These are phyloP conservation scores for Kwoniella bestiolae DNA, from an alignment of 768 basidiomycete species.

Conservation along the genomic window DNA sequence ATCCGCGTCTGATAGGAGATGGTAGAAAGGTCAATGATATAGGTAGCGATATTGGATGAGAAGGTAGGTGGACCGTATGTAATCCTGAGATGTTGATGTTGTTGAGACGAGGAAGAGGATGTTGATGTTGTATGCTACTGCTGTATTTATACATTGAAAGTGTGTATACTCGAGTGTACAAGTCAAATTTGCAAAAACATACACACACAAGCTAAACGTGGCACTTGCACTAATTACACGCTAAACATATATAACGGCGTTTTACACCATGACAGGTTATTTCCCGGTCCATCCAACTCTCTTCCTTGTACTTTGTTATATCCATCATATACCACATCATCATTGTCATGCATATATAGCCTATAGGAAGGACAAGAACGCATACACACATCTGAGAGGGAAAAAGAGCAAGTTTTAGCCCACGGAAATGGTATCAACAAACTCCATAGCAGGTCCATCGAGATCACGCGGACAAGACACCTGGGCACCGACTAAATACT, in stretches of 20 bases:
- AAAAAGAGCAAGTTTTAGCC: not conserved
- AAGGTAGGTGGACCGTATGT: too few relatives aligned
- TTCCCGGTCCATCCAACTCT: not conserved
- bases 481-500: constrained; percentile 76
- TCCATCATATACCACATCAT: not conserved
- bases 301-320: not conserved
- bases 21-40: not conserved
- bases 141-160: not conserved
- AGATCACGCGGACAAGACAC: constrained; percentile 42
- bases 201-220: constrained; percentile 3
- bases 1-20: not conserved
- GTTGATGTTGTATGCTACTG: not conserved
- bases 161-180: too few relatives aligned
- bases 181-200: not conserved
- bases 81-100: not conserved
- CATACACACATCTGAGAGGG: not conserved
- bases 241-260: constrained; percentile 17
- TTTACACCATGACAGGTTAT: not conserved
- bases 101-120: constrained; percentile 1
- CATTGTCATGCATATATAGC: not conserved
- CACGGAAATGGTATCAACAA: not conserved
- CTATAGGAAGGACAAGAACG: not conserved
- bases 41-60: not conserved
- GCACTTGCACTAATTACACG: constrained; percentile 8
- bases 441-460: constrained; percentile 36